Evolutionary conservation across 768 basidiomycete genomes (phyloP), one percentile per base, ranked within the genome.

Genomic region (Russula vinacea): DNA sequence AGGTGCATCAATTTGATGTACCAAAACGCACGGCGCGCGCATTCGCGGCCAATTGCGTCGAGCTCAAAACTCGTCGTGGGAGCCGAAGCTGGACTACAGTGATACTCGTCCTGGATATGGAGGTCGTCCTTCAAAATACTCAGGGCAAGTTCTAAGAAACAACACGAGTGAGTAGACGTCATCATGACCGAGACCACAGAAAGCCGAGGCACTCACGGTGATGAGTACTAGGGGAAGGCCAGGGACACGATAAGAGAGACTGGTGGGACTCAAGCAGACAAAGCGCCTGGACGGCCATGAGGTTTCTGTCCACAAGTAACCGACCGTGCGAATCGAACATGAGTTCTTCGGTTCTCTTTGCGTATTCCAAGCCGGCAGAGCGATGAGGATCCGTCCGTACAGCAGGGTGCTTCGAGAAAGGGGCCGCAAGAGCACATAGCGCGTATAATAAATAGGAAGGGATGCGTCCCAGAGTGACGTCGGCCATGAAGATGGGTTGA

Each of bases 11-110:
- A 75, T 71, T 85, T 83, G 62, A 89, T 83, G 60, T 89, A 78
- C 90, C 90, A 92, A 74, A 92, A 91, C 62, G 88, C 84, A 61
- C 90, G 84, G 52, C 90, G 86, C n/a, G 85, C 78, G 65, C 87
- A 88, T 76, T 93, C 90, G 64, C 84, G 86, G 70, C 90, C 86
- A 67, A 89, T 83, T 53, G 81, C 81, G 59, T 78, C 78, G 66
- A 85, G 80, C 26, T 84, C 84, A 68, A 83, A 83, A 58, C 83
- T 82, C 58, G 83, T 77, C 63, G 84, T 79, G 57, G 84, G 84
- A 49, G 82, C 75, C 53, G 85, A 82, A 44, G 87, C 82, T 65
- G 83, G 77, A 60, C 81, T 79, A 40, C 84, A 82, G 69, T 82
- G 80, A 64, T 89, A 86, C 44, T 84, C 82, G 67, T 79, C 79